Conservation (phyloP, 768 basidiomycete species). For the Symmetrospora coprosmae region DNA sequence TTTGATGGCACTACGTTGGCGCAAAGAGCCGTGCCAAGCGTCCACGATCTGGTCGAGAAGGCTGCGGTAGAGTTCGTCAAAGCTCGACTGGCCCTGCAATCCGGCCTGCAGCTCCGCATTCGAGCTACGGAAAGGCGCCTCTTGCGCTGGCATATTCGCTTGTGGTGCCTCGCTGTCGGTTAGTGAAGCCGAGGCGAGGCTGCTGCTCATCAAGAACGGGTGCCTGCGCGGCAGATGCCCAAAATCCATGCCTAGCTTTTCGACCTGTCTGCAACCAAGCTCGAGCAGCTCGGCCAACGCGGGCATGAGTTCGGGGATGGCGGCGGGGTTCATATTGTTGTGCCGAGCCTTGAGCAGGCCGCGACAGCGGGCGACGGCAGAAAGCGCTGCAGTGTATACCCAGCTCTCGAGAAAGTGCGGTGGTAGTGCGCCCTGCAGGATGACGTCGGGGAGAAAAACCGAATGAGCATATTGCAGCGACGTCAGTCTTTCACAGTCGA, state of each 20-base stretch:
- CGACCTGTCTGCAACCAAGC: conserved; percentile 75
- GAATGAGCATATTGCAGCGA: not conserved
- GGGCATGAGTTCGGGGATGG: conserved; percentile 49
- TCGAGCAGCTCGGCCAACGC: conserved; percentile 79
- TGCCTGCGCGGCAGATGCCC: conserved; percentile 57
- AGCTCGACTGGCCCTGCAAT: conserved; percentile 43
- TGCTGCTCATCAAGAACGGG: conserved; percentile 55
- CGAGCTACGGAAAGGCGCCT: not conserved
- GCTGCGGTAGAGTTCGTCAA: conserved; percentile 62
- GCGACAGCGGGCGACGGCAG: conserved; percentile 65
- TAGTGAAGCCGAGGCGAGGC: not conserved
- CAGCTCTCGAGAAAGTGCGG: conserved; percentile 76
- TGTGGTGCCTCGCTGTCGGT: not conserved
- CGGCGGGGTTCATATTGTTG: conserved; percentile 44
- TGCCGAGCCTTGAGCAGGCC: conserved; percentile 46
- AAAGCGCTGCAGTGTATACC: conserved; percentile 79
- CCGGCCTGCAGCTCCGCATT: not conserved
- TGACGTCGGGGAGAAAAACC: no score
- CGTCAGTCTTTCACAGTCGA: not conserved
- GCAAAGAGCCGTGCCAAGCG: conserved; percentile 64
- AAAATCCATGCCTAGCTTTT: conserved; percentile 60
- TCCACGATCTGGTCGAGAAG: conserved; percentile 71
- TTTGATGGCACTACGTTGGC: conserved; percentile 70
- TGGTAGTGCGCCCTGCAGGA: conserved; percentile 36
- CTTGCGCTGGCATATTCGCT: not conserved